phyloP scores from a whole-genome alignment of 306 rosid genomes.

The Datisca glomerata region DNA sequence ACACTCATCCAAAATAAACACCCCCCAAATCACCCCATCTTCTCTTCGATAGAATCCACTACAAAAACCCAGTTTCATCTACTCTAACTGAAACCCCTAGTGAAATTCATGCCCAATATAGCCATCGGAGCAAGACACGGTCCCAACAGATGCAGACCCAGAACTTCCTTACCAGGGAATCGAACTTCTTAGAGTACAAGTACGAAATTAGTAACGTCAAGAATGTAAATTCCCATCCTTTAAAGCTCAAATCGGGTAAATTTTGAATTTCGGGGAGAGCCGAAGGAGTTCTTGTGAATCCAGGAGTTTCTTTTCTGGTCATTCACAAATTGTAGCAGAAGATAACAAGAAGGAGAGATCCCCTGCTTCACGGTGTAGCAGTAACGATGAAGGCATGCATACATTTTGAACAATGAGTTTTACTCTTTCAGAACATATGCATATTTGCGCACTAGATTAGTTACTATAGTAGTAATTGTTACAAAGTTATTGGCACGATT shows the following conservation, averaged over 20 bases:
- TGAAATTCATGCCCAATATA: conserved; percentile 22
- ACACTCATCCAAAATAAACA: too few relatives aligned
- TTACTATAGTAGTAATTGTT: too few relatives aligned
- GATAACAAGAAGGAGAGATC: conserved; percentile 52
- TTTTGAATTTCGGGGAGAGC: conserved; percentile 62
- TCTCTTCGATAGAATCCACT: too few relatives aligned
- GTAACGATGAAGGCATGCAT: conserved; percentile 75
- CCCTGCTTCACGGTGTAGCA: conserved; percentile 51
- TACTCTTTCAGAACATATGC: too few relatives aligned
- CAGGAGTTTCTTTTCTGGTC: conserved; percentile 36
- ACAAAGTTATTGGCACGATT: too few relatives aligned
- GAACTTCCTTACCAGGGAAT: conserved; percentile 44
- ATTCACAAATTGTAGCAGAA: conserved; percentile 29
- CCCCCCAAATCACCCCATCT: too few relatives aligned
- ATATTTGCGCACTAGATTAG: too few relatives aligned
- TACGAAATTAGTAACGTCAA: conserved; percentile 31
- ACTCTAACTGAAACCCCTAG: conserved; percentile 46
- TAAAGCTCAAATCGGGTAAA: conserved; percentile 67
- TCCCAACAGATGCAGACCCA: conserved; percentile 34
- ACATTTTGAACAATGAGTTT: too few relatives aligned
- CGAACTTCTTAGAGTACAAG: conserved; percentile 52
- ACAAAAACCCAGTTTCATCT: conserved; percentile 51
- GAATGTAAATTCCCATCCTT: conserved; percentile 21
- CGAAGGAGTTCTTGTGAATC: conserved; percentile 21
- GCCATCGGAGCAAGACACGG: conserved; percentile 11